Evolutionary conservation across 1,284 basidiomycete genomes (phyloP).

Genomic region (Phylloporus sp.): DNA sequence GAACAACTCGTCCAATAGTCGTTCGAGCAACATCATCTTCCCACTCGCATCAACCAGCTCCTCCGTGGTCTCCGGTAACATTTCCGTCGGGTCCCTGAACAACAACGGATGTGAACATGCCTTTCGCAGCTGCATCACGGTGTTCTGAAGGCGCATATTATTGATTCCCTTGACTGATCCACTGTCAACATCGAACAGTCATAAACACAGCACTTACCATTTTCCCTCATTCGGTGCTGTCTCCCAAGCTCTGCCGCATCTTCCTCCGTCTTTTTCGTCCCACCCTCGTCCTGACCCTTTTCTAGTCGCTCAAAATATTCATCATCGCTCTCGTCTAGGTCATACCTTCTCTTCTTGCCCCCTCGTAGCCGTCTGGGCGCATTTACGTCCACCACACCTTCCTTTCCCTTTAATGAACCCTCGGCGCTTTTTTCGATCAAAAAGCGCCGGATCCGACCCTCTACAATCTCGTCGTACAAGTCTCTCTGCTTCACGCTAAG

Average conservation of each 20-base stretch:
- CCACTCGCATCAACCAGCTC: slow-evolving; percentile 88
- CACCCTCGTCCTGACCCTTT: slow-evolving; percentile 48
- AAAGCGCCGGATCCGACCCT: slow-evolving; percentile 71
- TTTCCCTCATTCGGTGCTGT: slow-evolving; percentile 66
- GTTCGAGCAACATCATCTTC: slow-evolving; percentile 96
- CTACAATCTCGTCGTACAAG: slow-evolving; percentile 83
- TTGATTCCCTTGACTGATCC: slow-evolving; percentile 81
- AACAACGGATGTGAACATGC: slow-evolving; percentile 94
- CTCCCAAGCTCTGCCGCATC: slow-evolving; percentile 54
- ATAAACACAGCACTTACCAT: slow-evolving; percentile 52
- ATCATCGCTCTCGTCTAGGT: slow-evolving; percentile 64
- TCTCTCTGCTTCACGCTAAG: slow-evolving; percentile 84
- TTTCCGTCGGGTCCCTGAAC: slow-evolving; percentile 84
- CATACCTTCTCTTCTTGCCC: slow-evolving; percentile 39
- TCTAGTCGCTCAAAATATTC: slow-evolving; percentile 75
- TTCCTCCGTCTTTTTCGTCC: slow-evolving; percentile 47
- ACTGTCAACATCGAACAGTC: slow-evolving; percentile 7
- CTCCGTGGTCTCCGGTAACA: slow-evolving; percentile 56
- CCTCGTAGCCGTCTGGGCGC: slow-evolving; percentile 43
- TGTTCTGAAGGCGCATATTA: slow-evolving; percentile 91
- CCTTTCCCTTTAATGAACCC: slow-evolving; percentile 21
- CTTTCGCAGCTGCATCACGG: slow-evolving; percentile 94
- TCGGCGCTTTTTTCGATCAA: slow-evolving; percentile 57
- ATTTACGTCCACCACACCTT: slow-evolving; percentile 36
- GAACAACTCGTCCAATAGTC: slow-evolving; percentile 88